A percentile compares a stretch with the other conserved stretches of the same genome.
phyloP scores from a whole-genome alignment of 371 early-diverging fungal species.

The Mortierella sp. region DNA sequence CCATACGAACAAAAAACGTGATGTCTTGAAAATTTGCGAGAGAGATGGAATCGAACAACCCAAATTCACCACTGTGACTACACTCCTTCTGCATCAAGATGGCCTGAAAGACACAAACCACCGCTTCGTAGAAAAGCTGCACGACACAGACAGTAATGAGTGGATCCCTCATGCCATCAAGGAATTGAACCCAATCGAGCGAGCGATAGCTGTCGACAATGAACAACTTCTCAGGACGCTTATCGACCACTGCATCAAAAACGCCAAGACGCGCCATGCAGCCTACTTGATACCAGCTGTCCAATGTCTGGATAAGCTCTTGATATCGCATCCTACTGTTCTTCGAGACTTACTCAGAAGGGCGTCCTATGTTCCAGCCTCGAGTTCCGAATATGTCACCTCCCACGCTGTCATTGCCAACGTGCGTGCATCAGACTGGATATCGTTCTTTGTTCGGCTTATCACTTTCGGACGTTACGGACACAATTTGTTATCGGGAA shows the following conservation, averaged over 20 bases:
- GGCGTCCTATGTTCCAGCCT: slow-evolving; percentile 47
- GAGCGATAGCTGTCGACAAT: too few relatives aligned
- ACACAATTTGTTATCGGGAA: slow-evolving; percentile 1
- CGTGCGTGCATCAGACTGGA: background rate
- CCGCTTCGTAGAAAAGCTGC: too few relatives aligned
- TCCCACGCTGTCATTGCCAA: slow-evolving; percentile 24
- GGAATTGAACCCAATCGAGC: too few relatives aligned
- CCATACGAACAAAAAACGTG: too few relatives aligned
- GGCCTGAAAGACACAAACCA: too few relatives aligned
- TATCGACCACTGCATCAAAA: slow-evolving; percentile 42
- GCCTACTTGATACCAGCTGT: slow-evolving; percentile 48
- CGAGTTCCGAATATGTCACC: slow-evolving; percentile 29
- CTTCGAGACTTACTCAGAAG: slow-evolving; percentile 38
- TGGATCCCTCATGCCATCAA: background rate
- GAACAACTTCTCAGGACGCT: slow-evolving; percentile 22
- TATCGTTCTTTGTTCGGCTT: background rate
- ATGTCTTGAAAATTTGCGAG: too few relatives aligned
- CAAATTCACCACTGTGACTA: too few relatives aligned
- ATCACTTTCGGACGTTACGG: background rate
- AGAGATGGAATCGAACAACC: too few relatives aligned
- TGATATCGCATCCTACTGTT: slow-evolving; percentile 25
- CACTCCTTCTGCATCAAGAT: too few relatives aligned
- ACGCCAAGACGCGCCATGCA: slow-evolving; percentile 42
- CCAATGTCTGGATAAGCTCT: slow-evolving; percentile 39
- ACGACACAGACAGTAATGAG: too few relatives aligned